These are phyloP conservation scores for Botrytis cinerea DNA, from an alignment of 2,329 filamentous ascomycete genomes.

Conservation along the genomic window DNA sequence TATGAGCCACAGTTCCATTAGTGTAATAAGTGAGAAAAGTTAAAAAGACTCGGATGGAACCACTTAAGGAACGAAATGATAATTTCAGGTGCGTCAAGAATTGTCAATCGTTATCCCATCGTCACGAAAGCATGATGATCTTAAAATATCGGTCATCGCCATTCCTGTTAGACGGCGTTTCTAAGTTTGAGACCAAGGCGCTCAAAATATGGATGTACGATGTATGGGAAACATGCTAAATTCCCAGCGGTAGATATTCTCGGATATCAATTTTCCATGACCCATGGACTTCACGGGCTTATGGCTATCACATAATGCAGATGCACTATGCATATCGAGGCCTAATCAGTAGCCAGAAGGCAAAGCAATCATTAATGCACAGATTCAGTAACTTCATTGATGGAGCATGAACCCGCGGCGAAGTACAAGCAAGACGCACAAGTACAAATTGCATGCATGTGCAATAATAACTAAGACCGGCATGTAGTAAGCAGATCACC, in stretches of 20 bases:
- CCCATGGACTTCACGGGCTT: neutral
- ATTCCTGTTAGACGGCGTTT: conserved; percentile 9
- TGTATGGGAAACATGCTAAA: conserved; percentile 2
- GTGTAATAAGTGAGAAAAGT: neutral
- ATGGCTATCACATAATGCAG: conserved; percentile 12
- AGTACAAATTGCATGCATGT: conserved; percentile 24
- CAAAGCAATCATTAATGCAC: conserved; percentile 18
- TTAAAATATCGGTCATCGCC: neutral
- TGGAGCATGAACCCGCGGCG: conserved; percentile 14
- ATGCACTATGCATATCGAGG: conserved; percentile 16
- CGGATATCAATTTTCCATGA: conserved; percentile 1
- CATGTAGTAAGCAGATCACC: conserved; percentile 22
- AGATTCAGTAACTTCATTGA: conserved; percentile 1
- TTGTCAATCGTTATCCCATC: conserved; percentile 18
- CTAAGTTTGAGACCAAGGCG: conserved; percentile 21
- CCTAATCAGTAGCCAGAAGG: conserved; percentile 18
- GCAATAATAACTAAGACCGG: conserved; percentile 21
- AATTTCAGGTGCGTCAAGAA: conserved; percentile 18
- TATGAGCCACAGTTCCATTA: conserved; percentile 22
- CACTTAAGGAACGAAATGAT: conserved; percentile 10
- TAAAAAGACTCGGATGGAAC: conserved; percentile 1
- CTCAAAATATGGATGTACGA: conserved; percentile 2
- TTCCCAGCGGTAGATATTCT: conserved; percentile 1
- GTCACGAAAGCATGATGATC: conserved; percentile 20
- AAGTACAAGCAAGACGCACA: conserved; percentile 20